Evolutionary conservation across 2,329 filamentous ascomycete genomes (phyloP).

Genomic region (Pestalotiopsis sp.): DNA sequence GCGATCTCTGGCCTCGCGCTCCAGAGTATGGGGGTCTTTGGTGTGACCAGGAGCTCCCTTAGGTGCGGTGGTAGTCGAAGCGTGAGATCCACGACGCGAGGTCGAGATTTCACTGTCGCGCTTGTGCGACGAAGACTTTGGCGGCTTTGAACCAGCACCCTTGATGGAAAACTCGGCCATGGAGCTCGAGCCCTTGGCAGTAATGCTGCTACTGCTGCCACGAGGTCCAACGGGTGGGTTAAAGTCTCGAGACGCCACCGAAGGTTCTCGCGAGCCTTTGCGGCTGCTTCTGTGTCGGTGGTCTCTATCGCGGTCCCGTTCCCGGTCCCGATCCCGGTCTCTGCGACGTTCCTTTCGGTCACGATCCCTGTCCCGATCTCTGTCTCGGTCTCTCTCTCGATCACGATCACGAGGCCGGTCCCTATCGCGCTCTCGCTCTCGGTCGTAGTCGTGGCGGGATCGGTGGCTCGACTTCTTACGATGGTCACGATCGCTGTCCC

Average conservation of each 20-base stretch:
- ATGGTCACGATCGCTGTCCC: constrained; percentile 35
- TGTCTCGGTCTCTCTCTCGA: constrained; percentile 41
- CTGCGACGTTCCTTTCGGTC: constrained; percentile 36
- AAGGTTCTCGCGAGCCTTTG: constrained; percentile 33
- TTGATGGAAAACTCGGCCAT: constrained; percentile 40
- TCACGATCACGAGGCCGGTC: constrained; percentile 39
- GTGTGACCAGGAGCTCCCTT: constrained; percentile 19
- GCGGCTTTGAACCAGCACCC: constrained; percentile 27
- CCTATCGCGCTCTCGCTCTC: constrained; percentile 37
- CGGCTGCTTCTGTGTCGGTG: constrained; percentile 29
- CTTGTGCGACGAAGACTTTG: constrained; percentile 23
- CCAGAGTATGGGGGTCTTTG: constrained; percentile 67
- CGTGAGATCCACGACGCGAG: constrained; percentile 38
- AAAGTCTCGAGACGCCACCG: constrained; percentile 40
- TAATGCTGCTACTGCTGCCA: constrained; percentile 25
- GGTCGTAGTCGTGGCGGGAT: constrained; percentile 43
- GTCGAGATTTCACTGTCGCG: constrained; percentile 26
- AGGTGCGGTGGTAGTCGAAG: constrained; percentile 25
- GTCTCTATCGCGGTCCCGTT: constrained; percentile 38
- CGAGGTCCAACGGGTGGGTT: constrained; percentile 44
- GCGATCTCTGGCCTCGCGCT: constrained; percentile 67
- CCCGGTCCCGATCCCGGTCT: constrained; percentile 38
- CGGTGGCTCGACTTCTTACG: constrained; percentile 40
- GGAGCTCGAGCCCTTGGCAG: constrained; percentile 27
- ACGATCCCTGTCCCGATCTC: constrained; percentile 37